phyloP scores from a whole-genome alignment of 2,329 filamentous ascomycete genomes.

The Aspergillus puulaauensis region DNA sequence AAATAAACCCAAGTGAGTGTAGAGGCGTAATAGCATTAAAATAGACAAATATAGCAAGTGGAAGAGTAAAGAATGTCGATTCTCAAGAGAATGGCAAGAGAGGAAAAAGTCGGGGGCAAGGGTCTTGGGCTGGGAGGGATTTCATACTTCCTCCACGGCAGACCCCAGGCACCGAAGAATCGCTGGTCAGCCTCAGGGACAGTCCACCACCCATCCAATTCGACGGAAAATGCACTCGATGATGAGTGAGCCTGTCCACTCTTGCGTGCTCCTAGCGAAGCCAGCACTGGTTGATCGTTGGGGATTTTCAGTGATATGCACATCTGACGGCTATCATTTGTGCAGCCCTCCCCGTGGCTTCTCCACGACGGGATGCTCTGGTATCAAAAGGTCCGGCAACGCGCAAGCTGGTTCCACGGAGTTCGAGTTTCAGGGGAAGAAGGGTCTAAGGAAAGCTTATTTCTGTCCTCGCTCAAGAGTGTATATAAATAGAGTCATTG shows the following conservation, averaged over 20 bases:
- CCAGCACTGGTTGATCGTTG: constrained; percentile 13
- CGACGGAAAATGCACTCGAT: constrained; percentile 3
- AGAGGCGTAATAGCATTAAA: constrained; percentile 5
- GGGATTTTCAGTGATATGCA: constrained; percentile 17
- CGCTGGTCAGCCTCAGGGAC: constrained; percentile 3
- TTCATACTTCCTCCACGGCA: constrained; percentile 11
- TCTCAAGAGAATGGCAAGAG: constrained; percentile 4
- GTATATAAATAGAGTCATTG: constrained; percentile 16
- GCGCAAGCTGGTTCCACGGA: constrained; percentile 22
- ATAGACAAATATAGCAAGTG: background rate
- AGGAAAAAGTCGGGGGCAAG: background rate
- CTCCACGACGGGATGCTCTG: constrained; percentile 12
- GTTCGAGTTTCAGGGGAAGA: constrained; percentile 12
- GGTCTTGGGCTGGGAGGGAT: background rate
- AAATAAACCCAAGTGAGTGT: constrained; percentile 8
- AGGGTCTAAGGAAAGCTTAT: constrained; percentile 17
- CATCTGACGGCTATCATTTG: constrained; percentile 15
- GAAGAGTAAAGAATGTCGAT: constrained; percentile 3
- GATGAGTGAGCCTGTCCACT: constrained; percentile 8
- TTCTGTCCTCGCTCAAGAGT: background rate
- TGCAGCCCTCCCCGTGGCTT: background rate
- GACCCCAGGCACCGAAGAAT: constrained; percentile 6
- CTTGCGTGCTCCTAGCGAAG: constrained; percentile 10
- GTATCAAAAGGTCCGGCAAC: constrained; percentile 18
- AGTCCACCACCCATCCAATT: background rate